phyloP scores from a whole-genome alignment of 352 stramenopile species.

The Phytophthora uliginosa region DNA sequence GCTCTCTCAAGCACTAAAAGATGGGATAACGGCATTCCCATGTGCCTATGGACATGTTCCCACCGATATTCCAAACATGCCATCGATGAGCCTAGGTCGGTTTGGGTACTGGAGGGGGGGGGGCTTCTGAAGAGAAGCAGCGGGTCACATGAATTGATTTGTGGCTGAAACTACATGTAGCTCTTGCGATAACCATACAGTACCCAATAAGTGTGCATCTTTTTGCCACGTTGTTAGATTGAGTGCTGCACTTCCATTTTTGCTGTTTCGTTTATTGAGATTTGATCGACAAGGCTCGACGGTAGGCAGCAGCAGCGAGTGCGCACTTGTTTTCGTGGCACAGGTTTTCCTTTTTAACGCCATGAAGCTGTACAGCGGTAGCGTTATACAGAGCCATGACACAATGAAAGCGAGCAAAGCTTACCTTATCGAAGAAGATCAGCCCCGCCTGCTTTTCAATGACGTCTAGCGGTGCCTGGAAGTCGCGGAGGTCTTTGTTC shows the following conservation, averaged over 20 bases:
- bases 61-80: neutral
- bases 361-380: constrained; percentile 46
- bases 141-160: no score
- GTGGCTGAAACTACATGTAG: no score
- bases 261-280: constrained; percentile 10
- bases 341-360: constrained; percentile 60
- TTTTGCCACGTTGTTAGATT: constrained; percentile 4
- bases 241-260: constrained; percentile 1
- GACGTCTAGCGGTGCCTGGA: constrained; percentile 91
- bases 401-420: neutral
- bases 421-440: constrained; percentile 94
- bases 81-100: no score
- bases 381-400: constrained; percentile 1
- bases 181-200: no score
- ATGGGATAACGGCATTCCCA: neutral
- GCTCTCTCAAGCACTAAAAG: neutral
- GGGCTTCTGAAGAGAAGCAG: no score
- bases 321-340: constrained; percentile 78
- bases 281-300: constrained; percentile 30
- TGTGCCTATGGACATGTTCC: neutral
- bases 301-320: constrained; percentile 58
- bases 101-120: no score
- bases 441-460: constrained; percentile 95
- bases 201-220: neutral
- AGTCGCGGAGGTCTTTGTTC: constrained; percentile 84